Evolutionary conservation across 2,329 filamentous ascomycete genomes (phyloP).

Genomic region (Penicillium sp.): DNA sequence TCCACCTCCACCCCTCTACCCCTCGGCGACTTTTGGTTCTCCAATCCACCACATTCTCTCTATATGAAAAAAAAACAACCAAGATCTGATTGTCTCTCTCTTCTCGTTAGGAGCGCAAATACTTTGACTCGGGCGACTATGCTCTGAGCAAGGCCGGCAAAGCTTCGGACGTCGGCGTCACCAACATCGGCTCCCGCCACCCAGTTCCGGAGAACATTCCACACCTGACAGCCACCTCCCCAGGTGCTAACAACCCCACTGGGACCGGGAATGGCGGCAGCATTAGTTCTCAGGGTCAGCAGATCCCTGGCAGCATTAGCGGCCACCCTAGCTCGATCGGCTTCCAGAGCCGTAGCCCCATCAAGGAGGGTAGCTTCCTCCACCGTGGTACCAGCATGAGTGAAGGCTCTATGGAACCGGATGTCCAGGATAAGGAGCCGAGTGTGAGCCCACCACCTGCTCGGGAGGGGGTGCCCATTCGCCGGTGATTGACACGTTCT

Average conservation of each 20-base stretch:
- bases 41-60: background rate
- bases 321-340: slow-evolving; percentile 40
- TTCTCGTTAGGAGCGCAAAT: slow-evolving; percentile 76
- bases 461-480: slow-evolving; percentile 63
- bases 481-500: slow-evolving; percentile 48
- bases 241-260: slow-evolving; percentile 36
- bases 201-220: slow-evolving; percentile 94
- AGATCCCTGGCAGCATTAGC: slow-evolving; percentile 45
- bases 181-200: slow-evolving; percentile 90
- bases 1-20: background rate
- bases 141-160: slow-evolving; percentile 97
- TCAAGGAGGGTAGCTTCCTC: slow-evolving; percentile 87
- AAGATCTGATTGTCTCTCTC: background rate
- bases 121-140: slow-evolving; percentile 96
- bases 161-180: slow-evolving; percentile 88
- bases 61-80: background rate
- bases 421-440: slow-evolving; percentile 50
- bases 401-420: slow-evolving; percentile 32
- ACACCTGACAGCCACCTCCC: slow-evolving; percentile 71
- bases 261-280: slow-evolving; percentile 30
- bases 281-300: slow-evolving; percentile 36
- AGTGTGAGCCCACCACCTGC: slow-evolving; percentile 47
- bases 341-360: slow-evolving; percentile 69
- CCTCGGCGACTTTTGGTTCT: background rate
- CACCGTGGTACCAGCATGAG: slow-evolving; percentile 76